phyloP scores from a whole-genome alignment of 805 yeast species.

The Allodekkera sacchari region DNA sequence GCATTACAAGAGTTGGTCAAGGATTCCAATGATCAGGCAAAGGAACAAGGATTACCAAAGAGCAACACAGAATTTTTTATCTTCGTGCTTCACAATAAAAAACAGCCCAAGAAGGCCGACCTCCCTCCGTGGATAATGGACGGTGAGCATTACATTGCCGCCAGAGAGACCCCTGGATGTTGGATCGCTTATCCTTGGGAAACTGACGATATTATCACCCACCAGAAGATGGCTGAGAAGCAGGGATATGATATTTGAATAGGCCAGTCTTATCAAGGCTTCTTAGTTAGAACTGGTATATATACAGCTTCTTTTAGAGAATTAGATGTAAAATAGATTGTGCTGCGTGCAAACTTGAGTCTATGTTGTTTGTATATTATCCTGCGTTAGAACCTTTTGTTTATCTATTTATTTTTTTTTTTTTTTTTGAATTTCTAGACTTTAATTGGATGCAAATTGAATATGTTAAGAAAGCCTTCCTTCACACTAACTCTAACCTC shows the following conservation, averaged over 20 bases:
- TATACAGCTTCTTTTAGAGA: constrained; percentile 1
- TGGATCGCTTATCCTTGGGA: constrained; percentile 93
- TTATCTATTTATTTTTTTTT: neutral
- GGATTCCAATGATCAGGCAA: constrained; percentile 58
- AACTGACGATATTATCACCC: constrained; percentile 63
- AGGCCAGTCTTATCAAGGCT: neutral
- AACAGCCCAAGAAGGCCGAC: constrained; percentile 63
- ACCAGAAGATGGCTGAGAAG: constrained; percentile 60
- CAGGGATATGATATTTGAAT: constrained; percentile 69
- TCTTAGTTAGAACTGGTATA: too few relatives aligned
- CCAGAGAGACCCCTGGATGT: constrained; percentile 64
- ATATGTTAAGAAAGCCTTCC: neutral
- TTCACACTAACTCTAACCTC: neutral
- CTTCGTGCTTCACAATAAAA: constrained; percentile 71
- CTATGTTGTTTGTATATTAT: neutral
- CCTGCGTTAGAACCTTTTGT: too few relatives aligned
- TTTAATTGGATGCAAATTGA: too few relatives aligned
- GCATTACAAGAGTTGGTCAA: constrained; percentile 68
- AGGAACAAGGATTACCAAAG: constrained; percentile 40
- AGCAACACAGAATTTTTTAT: constrained; percentile 60
- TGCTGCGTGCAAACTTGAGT: neutral
- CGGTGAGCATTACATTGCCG: constrained; percentile 56
- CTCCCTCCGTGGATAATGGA: constrained; percentile 57
- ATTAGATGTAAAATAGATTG: neutral
- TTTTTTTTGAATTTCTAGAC: too few relatives aligned